Conservation (phyloP, 2,329 filamentous ascomycete genomes). For the Lithohypha guttulata region DNA sequence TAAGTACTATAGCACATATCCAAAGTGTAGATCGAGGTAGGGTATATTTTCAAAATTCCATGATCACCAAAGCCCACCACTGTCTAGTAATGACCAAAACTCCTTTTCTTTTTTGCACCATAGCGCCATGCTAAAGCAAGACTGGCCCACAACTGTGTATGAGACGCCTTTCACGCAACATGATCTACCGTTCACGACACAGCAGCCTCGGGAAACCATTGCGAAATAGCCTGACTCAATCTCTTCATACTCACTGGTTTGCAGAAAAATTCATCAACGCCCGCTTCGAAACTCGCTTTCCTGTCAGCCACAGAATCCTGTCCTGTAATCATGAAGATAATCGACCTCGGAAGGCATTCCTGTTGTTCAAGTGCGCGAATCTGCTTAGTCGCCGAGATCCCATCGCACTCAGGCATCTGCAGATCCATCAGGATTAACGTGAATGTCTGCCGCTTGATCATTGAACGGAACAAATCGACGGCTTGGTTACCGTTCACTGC, state of each 20-base stretch:
- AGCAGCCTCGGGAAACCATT: background rate
- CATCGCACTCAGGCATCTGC: slow-evolving; percentile 11
- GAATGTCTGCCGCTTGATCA: background rate
- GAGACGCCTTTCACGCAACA: too few species aligned
- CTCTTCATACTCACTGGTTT: slow-evolving; percentile 10
- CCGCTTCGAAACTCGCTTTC: slow-evolving; percentile 5
- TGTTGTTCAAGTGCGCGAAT: slow-evolving; percentile 8
- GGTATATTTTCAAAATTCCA: too few species aligned
- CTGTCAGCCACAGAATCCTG: slow-evolving; percentile 11
- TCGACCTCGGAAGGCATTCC: background rate
- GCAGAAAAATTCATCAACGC: slow-evolving; percentile 10
- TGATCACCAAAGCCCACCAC: too few species aligned
- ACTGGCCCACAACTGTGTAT: too few species aligned
- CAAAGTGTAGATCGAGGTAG: too few species aligned
- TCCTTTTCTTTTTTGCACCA: too few species aligned
- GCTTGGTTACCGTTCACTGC: slow-evolving; percentile 10
- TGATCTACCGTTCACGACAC: too few species aligned
- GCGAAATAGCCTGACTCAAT: slow-evolving; percentile 1
- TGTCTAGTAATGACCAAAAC: too few species aligned
- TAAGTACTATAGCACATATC: too few species aligned
- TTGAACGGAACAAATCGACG: slow-evolving; percentile 1
- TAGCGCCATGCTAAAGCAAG: too few species aligned
- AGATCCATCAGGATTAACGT: slow-evolving; percentile 12
- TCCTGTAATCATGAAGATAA: slow-evolving; percentile 12
- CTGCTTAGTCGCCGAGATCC: slow-evolving; percentile 4